Evolutionary conservation across 1,284 basidiomycete genomes (phyloP).

Genomic region (Agroathelia rolfsii): DNA sequence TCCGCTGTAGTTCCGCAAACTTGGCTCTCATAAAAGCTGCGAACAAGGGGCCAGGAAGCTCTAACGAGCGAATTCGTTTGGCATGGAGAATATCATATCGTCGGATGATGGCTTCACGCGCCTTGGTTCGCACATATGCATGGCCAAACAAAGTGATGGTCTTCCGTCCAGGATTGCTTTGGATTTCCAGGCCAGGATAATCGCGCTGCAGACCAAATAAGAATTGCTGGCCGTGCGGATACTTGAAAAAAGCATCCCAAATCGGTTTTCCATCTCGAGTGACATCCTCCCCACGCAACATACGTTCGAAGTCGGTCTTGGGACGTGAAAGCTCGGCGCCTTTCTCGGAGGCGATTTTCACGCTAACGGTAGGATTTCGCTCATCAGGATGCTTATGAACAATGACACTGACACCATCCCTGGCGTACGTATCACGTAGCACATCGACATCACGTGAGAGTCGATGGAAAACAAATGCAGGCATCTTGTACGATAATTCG

Average conservation of each 20-base stretch:
- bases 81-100: constrained; percentile 29
- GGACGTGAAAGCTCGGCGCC: constrained; percentile 37
- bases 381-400: constrained; percentile 15
- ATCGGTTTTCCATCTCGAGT: constrained; percentile 35
- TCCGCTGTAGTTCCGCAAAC: constrained; percentile 25
- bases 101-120: constrained; percentile 39
- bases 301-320: constrained; percentile 48
- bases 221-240: constrained; percentile 31
- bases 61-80: constrained; percentile 30
- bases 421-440: constrained; percentile 20
- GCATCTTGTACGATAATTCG: constrained; percentile 34
- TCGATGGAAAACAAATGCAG: constrained; percentile 24
- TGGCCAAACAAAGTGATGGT: constrained; percentile 49
- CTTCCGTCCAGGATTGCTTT: constrained; percentile 28
- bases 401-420: constrained; percentile 18
- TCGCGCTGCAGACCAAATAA: constrained; percentile 30
- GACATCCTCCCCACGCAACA: constrained; percentile 49
- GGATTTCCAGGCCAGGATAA: constrained; percentile 31
- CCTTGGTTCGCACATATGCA: constrained; percentile 26
- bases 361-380: constrained; percentile 18
- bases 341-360: constrained; percentile 38
- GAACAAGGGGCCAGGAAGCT: constrained; percentile 33
- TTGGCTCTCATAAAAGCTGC: constrained; percentile 35
- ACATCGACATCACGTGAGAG: constrained; percentile 27
- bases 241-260: constrained; percentile 55